These are phyloP conservation scores for Ambrosia artemisiifolia DNA, from an alignment of 129 eudicot genomes.

Conservation along the genomic window DNA sequence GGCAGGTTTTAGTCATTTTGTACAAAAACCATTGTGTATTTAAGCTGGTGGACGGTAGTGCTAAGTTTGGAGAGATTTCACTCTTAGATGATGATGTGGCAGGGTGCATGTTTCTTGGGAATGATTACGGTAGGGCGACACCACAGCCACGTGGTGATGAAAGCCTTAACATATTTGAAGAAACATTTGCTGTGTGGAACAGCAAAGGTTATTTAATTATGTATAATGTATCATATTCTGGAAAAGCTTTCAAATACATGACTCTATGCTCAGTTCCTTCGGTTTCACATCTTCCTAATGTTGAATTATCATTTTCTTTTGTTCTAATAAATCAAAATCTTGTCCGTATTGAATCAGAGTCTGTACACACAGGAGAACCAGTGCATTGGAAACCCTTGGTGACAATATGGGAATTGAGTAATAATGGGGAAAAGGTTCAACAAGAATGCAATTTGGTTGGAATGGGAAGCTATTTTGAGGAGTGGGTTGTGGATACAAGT, in stretches of 20 bases:
- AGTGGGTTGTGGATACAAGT: slow-evolving; percentile 42
- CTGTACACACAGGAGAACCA: slow-evolving; percentile 48
- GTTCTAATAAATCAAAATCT: slow-evolving; percentile 43
- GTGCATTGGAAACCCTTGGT: slow-evolving; percentile 67
- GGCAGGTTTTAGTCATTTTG: slow-evolving; percentile 63
- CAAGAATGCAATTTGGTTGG: slow-evolving; percentile 51
- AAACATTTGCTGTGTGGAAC: slow-evolving; percentile 75
- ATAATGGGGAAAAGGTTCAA: slow-evolving; percentile 21
- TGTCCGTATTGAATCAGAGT: slow-evolving; percentile 66
- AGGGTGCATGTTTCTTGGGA: slow-evolving; percentile 74
- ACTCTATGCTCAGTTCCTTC: slow-evolving; percentile 48
- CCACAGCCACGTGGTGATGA: slow-evolving; percentile 12
- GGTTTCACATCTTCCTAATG: slow-evolving; percentile 44
- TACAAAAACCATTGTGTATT: slow-evolving; percentile 57
- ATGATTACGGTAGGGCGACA: slow-evolving; percentile 18
- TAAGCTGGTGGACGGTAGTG: slow-evolving; percentile 51
- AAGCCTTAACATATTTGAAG: slow-evolving; percentile 25
- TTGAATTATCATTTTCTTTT: slow-evolving; percentile 50
- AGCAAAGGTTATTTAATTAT: slow-evolving; percentile 54
- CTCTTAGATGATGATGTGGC: slow-evolving; percentile 45
- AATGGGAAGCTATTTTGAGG: slow-evolving; percentile 49
- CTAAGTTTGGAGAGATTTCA: slow-evolving; percentile 58
- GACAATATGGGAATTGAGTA: slow-evolving; percentile 60
- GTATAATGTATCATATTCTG: slow-evolving; percentile 59
- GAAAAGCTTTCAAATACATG: slow-evolving; percentile 47